Base-by-base conservation (phyloP, 306 rosid species). In the Sphenostylis stenocarpa region DNA sequence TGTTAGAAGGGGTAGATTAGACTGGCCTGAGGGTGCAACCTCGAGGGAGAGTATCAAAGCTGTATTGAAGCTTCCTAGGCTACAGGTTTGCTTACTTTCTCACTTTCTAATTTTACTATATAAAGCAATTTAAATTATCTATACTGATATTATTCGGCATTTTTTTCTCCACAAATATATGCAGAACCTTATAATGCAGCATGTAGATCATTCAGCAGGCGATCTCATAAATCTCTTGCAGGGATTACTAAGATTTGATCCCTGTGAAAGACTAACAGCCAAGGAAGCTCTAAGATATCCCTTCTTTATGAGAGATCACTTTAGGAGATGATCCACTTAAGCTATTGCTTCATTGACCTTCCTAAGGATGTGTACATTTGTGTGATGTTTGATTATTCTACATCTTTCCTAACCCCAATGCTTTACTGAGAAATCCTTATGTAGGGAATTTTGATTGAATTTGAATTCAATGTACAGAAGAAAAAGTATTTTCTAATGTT, bases 181-280 rank as follows among this genome's bases (percentile, higher is more conserved):
- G 85, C 96, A 93, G 97, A 95, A 95, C 76, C 86, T 95, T 55
- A 24, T 95, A 72, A 95, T 95, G 99, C 97, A 87, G 84, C 96
- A 95, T 15, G 99, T 90, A 8, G 99, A 95, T 72, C 99, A 95
- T 84, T 95, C 99, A 0, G 97, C 96, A 0, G 97, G 97, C 3
- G 97, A 95, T 72, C 90, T 95, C 31, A 92, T 92, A 43, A 96
- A 95, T 77, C 91, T 95, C 2, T 79, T 95, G 70, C 99, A 95
- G 77, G 99, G 97, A 13, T 81, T 95, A 21, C 97, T 95, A 41
- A 90, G 76, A 83, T 89, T 82, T 43, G 97, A 95, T 64, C 97
- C 98, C 12, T 74, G 77, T 0, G 92, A 83, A 63, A 85, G 99
- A 80, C 51, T 90, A 6, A 78, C 93, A 0, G 97, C 97, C 1